Conservation (phyloP, 192 early-diverging fungal genomes). For the Phlyctochytrium arcticum region DNA sequence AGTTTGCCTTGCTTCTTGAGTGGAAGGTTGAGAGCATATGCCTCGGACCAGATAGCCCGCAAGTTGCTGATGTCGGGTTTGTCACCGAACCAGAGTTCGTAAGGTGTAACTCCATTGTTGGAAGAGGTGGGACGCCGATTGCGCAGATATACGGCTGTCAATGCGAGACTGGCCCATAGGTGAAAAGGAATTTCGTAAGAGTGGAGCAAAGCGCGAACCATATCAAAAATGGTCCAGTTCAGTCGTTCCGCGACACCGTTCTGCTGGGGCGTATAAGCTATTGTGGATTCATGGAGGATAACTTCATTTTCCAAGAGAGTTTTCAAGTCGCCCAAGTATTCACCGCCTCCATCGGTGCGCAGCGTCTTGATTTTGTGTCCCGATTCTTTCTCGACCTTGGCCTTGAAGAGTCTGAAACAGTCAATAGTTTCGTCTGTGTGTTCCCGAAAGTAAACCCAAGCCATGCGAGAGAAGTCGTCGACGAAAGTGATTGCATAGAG, state of each 20-base stretch:
- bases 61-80: background rate
- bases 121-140: background rate
- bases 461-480: background rate
- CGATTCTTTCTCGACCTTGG: background rate
- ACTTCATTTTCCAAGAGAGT: background rate
- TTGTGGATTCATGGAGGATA: background rate
- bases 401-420: no score
- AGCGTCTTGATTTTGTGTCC: background rate
- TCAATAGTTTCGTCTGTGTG: no score
- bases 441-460: background rate
- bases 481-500: background rate
- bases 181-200: no score
- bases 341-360: background rate
- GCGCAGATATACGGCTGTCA: no score
- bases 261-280: background rate
- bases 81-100: background rate
- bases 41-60: background rate
- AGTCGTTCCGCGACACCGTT: background rate
- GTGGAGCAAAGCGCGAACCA: background rate
- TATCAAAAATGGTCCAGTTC: background rate
- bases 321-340: background rate
- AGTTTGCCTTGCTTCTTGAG: no score
- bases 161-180: background rate
- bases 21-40: background rate
- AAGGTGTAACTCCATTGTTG: background rate